Evolutionary conservation across 768 basidiomycete genomes (phyloP), one percentile per base, ranked within the genome.

Genomic region (Auricularia sp.): DNA sequence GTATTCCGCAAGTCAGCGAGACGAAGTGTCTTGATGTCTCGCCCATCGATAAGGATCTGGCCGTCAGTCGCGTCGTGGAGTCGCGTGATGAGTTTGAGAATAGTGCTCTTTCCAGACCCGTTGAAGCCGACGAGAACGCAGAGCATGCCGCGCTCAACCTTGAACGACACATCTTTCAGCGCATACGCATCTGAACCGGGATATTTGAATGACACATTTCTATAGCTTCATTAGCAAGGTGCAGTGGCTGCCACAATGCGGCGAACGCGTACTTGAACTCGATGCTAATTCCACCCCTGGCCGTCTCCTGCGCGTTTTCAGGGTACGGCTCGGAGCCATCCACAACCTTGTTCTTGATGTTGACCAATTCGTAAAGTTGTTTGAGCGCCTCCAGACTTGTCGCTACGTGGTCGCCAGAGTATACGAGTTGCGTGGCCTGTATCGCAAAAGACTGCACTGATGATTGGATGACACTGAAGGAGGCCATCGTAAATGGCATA

Each of bases 401-500:
- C 24, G 58, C 47, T 4, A 64, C 29, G 34, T 59, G 11, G 29
- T 59, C 29, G 8, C 24, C 29, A 29, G 16, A 7, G 29, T 83
- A 77, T 62, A 86, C 77, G n/a, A 90, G 74, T 7, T 74, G 65
- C 66, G 83, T 77, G 21, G 88, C 73, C n/a, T 62, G 63, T 16
- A 37, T 62, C 10, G 80, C 80, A 70, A 92, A 89, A 29, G 79
- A 71, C 35, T 71, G 70, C 1, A 83, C 78, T 0, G 85, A 82
- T 21, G 81, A 77, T 33, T 84, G 74, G 54, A 87, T 81, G 33
- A 89, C 77, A 56, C 83, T 81, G 51, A 87, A 76, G 2, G 86
- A 87, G 3, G 85, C 85, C 3, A 89, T 77, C 2, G 86, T 86
- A 35, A 88, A 68, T 0, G 87, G 87, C 65, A 88, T 85, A 33